A percentile compares a stretch with the other conserved stretches of the same genome.
These are phyloP conservation scores for Metschnikowia baotianmanensis DNA, from an alignment of 805 yeast genomes.

Conservation along the genomic window DNA sequence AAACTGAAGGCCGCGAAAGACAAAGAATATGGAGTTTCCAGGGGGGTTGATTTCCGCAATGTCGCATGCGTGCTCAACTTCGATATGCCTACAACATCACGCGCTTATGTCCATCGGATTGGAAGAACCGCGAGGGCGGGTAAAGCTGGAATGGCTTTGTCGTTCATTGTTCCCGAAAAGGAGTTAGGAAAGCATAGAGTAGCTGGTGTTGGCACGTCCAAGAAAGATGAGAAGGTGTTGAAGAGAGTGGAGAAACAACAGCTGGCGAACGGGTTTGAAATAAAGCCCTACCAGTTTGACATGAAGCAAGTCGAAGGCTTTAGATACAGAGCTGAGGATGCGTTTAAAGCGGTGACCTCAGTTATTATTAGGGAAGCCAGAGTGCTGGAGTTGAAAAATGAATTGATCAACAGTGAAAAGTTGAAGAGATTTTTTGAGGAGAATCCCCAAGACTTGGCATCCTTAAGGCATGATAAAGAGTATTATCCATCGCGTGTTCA, in stretches of 20 bases:
- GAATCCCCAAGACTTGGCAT: constrained; percentile 89
- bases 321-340: constrained; percentile 95
- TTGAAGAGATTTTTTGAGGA: constrained; percentile 94
- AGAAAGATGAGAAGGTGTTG: constrained; percentile 83
- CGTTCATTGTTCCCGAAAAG: constrained; percentile 81
- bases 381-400: constrained; percentile 81
- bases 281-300: constrained; percentile 88
- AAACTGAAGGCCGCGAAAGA: constrained; percentile 44
- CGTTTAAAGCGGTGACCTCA: constrained; percentile 90
- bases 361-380: constrained; percentile 92
- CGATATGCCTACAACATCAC: constrained; percentile 87
- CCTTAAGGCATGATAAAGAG: constrained; percentile 89
- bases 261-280: constrained; percentile 63
- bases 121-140: constrained; percentile 99
- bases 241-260: constrained; percentile 76
- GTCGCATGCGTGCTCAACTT: constrained; percentile 96
- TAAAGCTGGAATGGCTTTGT: constrained; percentile 88
- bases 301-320: constrained; percentile 91
- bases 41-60: constrained; percentile 95
- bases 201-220: constrained; percentile 67
- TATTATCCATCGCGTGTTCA: constrained; percentile 80
- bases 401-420: constrained; percentile 83
- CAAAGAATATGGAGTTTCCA: constrained; percentile 86
- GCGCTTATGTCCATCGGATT: constrained; percentile 86
- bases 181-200: constrained; percentile 88